Conservation (phyloP, 441 rosid species). For the Rhodomyrtus psidioides region DNA sequence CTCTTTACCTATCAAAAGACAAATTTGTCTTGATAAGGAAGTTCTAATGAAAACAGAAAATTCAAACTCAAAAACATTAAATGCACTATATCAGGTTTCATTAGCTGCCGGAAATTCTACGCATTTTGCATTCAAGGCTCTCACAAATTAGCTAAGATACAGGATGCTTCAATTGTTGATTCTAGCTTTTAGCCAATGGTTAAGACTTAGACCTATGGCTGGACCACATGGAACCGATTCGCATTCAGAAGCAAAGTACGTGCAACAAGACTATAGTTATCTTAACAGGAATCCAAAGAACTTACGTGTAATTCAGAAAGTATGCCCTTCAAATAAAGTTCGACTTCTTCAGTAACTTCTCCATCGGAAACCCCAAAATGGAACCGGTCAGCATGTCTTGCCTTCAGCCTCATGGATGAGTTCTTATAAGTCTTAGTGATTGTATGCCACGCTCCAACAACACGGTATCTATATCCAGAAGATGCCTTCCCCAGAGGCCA, state of each 20-base stretch:
- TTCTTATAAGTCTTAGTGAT: slow-evolving; percentile 20
- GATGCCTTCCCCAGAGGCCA: slow-evolving; percentile 42
- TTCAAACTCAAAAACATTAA: neutral
- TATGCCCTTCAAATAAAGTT: slow-evolving; percentile 33
- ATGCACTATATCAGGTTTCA: neutral
- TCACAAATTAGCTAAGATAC: neutral
- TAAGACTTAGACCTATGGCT: neutral
- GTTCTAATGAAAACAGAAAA: neutral
- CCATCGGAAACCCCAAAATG: slow-evolving; percentile 35
- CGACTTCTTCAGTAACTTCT: slow-evolving; percentile 22
- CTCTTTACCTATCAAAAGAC: neutral
- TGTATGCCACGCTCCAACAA: slow-evolving; percentile 44
- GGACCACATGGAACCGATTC: neutral
- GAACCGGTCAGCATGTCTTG: slow-evolving; percentile 38
- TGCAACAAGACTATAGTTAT: neutral
- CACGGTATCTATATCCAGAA: slow-evolving; percentile 27
- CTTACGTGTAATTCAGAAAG: slow-evolving; percentile 25
- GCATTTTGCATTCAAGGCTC: neutral
- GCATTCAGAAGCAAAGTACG: no score
- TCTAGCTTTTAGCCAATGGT: neutral
- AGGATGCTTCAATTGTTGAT: neutral
- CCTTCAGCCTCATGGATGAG: slow-evolving; percentile 33
- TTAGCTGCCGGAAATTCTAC: neutral
- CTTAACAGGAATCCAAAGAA: neutral
- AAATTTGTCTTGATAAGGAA: neutral